Evolutionary conservation across 176 grass and related monocot genomes (phyloP), one percentile per base, ranked within the genome.

Genomic region (Carex scoparia): DNA sequence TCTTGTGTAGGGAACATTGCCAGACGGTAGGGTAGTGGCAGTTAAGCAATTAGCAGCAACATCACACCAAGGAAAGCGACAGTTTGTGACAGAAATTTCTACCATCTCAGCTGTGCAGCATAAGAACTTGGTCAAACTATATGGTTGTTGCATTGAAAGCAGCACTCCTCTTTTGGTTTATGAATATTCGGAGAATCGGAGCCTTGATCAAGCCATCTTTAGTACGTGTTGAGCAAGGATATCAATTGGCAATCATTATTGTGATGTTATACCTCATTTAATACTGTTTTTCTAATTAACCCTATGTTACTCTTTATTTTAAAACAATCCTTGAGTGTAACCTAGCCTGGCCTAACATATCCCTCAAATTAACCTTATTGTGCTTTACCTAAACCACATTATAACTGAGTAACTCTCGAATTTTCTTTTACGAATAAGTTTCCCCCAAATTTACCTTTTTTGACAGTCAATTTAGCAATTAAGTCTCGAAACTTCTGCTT

Each of bases 181-280:
- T 79, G 94, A 93, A 60, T 97, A 93, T 84, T 93, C 93, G 38
- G 92, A 97, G 86, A 97, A 97, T 65, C 94, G 91, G 55, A 97
- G 94, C 81, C 90, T 97, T 75, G 84, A 92, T 13, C 94, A 93
- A 84, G 92, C 92, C 63, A 83, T 97, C 80, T 90, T 97, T 84
- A 90, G 94, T 97, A 61, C 32, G 84, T 30, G 82, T 66, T 79
- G 79, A 54, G 19, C 9, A 58, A 60, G 31, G 3, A 37, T n/a
- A 49, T 64, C 62, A 31, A 18, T 4, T 86, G 10, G 70, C 32
- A 78, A n/a, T 48, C 14, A 55, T 65, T 19, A 46, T 46, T 46
- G 30, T 16, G 3, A 65, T n/a, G 4, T 32, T 55, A 83, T 65
- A 55, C 46, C 46, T 55, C 30, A 54, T 33, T 67, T 67, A 32